Conservation (phyloP, 2,329 filamentous ascomycete genomes). For the Fusarium mundagurra region DNA sequence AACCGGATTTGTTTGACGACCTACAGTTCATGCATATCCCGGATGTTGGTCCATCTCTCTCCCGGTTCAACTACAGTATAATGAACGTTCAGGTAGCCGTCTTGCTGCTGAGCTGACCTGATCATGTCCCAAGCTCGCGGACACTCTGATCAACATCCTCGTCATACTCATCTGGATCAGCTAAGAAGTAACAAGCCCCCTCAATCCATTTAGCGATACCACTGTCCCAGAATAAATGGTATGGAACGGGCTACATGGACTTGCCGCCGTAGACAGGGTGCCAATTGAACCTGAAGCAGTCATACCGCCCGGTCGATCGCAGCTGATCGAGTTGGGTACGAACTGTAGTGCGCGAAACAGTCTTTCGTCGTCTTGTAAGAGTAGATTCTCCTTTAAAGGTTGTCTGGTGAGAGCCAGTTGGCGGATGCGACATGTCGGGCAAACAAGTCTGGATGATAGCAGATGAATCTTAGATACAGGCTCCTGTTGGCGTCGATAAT, state of each 20-base stretch:
- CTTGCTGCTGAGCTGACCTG: conserved; percentile 62
- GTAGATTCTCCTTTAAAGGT: conserved; percentile 49
- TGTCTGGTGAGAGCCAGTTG: conserved; percentile 50
- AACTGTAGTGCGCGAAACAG: conserved; percentile 52
- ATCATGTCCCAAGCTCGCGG: conserved; percentile 64
- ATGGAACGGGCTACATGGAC: conserved; percentile 63
- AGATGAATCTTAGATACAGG: not conserved
- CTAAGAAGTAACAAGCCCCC: conserved; percentile 9
- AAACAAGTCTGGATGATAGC: not conserved
- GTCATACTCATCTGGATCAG: not conserved
- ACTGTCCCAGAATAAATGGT: conserved; percentile 68
- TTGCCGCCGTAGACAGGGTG: conserved; percentile 62
- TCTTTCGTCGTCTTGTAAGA: conserved; percentile 47
- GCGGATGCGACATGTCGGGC: conserved; percentile 46
- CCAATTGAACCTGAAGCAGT: conserved; percentile 66
- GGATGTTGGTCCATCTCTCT: conserved; percentile 66
- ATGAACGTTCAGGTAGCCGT: conserved; percentile 71
- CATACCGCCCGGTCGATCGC: conserved; percentile 63
- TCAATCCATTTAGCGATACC: conserved; percentile 8
- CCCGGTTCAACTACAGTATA: conserved; percentile 67
- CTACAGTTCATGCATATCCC: conserved; percentile 69
- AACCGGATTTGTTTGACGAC: conserved; percentile 22
- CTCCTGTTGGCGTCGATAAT: not conserved
- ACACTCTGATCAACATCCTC: conserved; percentile 18
- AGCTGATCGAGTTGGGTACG: conserved; percentile 63